These are phyloP conservation scores for Orbilia brochopaga DNA, from an alignment of 2,329 filamentous ascomycete species.

Conservation along the genomic window DNA sequence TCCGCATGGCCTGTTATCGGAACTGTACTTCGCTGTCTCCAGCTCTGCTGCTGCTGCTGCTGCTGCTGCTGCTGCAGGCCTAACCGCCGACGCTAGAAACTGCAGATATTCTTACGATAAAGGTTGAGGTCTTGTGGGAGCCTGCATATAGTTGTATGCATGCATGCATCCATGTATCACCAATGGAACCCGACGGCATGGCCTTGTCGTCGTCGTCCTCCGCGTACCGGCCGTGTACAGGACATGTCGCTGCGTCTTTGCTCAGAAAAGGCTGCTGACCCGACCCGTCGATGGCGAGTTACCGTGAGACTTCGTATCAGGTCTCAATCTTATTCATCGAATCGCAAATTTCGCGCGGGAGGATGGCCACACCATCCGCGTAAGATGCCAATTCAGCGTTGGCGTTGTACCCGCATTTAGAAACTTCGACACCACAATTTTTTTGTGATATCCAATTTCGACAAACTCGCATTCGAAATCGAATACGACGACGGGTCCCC, in stretches of 20 bases:
- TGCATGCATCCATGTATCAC: no score
- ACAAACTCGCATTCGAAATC: no score
- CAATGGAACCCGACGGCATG: background rate
- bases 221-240: no score
- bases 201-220: background rate
- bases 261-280: background rate
- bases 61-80: constrained; percentile 4
- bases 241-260: background rate
- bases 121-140: background rate
- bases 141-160: no score
- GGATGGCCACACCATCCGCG: background rate
- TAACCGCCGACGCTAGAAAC: background rate
- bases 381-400: no score
- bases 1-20: constrained; percentile 8
- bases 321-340: background rate
- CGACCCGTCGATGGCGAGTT: background rate
- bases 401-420: background rate
- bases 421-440: background rate
- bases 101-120: background rate
- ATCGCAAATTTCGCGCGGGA: constrained; percentile 1
- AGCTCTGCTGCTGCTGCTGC: constrained; percentile 12
- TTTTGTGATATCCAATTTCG: constrained; percentile 1
- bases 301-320: background rate
- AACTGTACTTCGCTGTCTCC: constrained; percentile 10
- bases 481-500: constrained; percentile 24